Base-by-base conservation (phyloP, 768 basidiomycete genomes). In the Roridomyces roridus region DNA sequence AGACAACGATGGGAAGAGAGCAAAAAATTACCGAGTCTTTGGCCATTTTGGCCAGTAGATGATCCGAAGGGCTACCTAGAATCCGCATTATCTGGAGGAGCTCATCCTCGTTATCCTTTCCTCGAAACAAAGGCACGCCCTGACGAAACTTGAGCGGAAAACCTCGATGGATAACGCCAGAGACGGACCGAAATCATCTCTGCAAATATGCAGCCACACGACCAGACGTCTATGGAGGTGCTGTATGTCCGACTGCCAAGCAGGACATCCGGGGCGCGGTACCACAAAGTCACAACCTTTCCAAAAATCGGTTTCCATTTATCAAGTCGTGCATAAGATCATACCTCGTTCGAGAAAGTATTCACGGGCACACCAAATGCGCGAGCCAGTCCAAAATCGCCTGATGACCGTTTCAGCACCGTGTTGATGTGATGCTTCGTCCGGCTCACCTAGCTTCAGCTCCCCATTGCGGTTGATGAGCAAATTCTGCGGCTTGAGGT, bases 291-390 rank as follows among this genome's bases (percentile, higher is more conserved):
- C 20, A 98, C 97, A 54, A 99, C 97, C 92, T 94, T 57, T 5
- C 55, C 59, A 60, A 48, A 36, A 42, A 51, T 50, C 37, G 35
- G 52, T 35, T 50, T 31, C 37, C 11, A 31, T 15, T 14, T 18
- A 6, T 26, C 24, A 3, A 11, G 41, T 40, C 35, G 14, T 35
- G 21, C 29, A 29, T 29, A 34, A n/a, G n/a, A n/a, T n/a, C 44
- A 45, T 37, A 44, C 92, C 85, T 99, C 97, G 69, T 99, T 99
- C 17, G 93, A 95, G 73, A 98, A 99, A 0, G 97, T 99, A 69
- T 99, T 98, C 56, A 98, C 96, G 5, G 97, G 97, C 15, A 98
- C 97, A 61, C 97, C 97, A 70, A 98, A 98, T 6, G 97, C 97
- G 51, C 97, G 81, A 0, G 97, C 97, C 61, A 99, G 78, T 67